A percentile compares a stretch with the other conserved stretches of the same genome.
phyloP scores from a whole-genome alignment of 768 basidiomycete genomes.

The Mycena crocata region DNA sequence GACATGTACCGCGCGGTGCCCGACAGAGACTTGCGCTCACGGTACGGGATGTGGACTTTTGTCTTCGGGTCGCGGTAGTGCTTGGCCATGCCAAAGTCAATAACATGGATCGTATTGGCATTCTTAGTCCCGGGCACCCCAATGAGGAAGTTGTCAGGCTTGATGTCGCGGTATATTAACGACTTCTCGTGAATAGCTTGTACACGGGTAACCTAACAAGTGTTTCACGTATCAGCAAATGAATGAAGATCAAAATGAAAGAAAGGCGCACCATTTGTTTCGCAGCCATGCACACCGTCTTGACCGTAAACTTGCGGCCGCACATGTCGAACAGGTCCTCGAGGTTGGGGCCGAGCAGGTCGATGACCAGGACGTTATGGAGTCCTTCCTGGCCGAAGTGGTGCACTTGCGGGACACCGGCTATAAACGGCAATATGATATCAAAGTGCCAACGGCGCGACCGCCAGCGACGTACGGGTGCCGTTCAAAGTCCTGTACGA shows the following conservation, averaged over 20 bases:
- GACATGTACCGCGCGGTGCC: constrained; percentile 99
- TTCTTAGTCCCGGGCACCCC: constrained; percentile 93
- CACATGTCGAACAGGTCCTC: constrained; percentile 99
- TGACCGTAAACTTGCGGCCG: constrained; percentile 95
- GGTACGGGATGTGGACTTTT: constrained; percentile 98
- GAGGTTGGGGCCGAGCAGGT: constrained; percentile 95
- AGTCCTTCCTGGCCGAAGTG: constrained; percentile 99
- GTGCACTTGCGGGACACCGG: constrained; percentile 97
- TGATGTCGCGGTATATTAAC: constrained; percentile 98
- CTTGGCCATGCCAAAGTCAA: constrained; percentile 99
- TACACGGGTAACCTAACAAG: constrained; percentile 87
- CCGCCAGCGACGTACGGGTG: constrained; percentile 70
- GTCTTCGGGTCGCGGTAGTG: constrained; percentile 99
- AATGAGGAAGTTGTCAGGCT: constrained; percentile 98
- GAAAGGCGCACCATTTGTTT: constrained; percentile 93
- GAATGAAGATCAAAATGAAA: constrained; percentile 11
- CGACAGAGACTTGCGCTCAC: constrained; percentile 95
- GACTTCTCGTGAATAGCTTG: constrained; percentile 99
- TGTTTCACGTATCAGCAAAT: constrained; percentile 34
- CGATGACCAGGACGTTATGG: constrained; percentile 95
- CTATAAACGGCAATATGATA: constrained; percentile 55
- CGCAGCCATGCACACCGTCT: constrained; percentile 99
- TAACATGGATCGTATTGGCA: constrained; percentile 89
- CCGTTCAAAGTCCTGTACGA: constrained; percentile 95
- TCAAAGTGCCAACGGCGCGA: constrained; percentile 29